Evolutionary conservation across 768 basidiomycete species (phyloP).

Genomic region (Baorangia bicolor): DNA sequence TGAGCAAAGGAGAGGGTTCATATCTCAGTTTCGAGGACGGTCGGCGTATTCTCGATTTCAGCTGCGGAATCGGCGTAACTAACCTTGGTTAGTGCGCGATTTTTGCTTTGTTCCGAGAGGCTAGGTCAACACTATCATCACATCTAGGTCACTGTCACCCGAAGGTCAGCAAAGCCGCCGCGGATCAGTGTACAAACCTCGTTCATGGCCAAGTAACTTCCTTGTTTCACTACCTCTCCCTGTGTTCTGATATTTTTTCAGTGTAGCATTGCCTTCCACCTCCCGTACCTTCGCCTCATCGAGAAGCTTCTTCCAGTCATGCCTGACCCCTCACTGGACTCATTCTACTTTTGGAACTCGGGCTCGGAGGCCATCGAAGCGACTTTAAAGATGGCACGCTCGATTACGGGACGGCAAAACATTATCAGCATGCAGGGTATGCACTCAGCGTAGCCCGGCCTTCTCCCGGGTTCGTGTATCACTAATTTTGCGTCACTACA

Average conservation of each 20-base stretch:
- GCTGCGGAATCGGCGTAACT: slow-evolving; percentile 85
- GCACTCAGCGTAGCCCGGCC: neutral
- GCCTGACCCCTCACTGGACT: slow-evolving; percentile 88
- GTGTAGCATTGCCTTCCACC: slow-evolving; percentile 89
- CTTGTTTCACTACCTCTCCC: neutral
- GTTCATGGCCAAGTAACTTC: slow-evolving; percentile 70
- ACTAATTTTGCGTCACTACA: slow-evolving; percentile 20
- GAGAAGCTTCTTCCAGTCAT: slow-evolving; percentile 82
- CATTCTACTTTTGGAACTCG: slow-evolving; percentile 98
- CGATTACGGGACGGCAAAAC: slow-evolving; percentile 77
- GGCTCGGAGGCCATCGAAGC: slow-evolving; percentile 94
- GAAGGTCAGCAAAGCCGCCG: slow-evolving; percentile 80
- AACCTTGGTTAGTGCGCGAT: slow-evolving; percentile 57
- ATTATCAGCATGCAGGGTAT: slow-evolving; percentile 88
- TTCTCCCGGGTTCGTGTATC: neutral
- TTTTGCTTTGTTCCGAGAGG: neutral
- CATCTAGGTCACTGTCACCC: slow-evolving; percentile 81
- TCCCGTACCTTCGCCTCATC: slow-evolving; percentile 84
- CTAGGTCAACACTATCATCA: neutral
- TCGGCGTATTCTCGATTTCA: slow-evolving; percentile 77
- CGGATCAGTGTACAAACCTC: slow-evolving; percentile 80
- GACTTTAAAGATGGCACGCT: slow-evolving; percentile 82
- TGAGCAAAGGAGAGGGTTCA: slow-evolving; percentile 68
- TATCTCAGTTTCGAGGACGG: slow-evolving; percentile 76
- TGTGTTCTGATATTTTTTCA: slow-evolving; percentile 31